phyloP scores from a whole-genome alignment of 768 basidiomycete species.

The Dentipellis sp. region DNA sequence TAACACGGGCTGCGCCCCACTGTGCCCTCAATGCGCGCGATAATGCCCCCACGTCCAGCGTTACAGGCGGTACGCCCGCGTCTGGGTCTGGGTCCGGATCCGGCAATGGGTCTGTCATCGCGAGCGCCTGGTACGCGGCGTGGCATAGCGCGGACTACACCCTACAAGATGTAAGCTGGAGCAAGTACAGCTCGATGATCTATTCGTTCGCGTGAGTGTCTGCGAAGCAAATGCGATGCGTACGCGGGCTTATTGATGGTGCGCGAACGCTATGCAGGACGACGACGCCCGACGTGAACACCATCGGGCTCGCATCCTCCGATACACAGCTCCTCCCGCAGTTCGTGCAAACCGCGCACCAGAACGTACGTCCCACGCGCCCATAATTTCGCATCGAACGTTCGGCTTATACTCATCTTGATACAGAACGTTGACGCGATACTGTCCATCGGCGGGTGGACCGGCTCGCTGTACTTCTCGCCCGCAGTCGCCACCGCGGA shows the following conservation, averaged over 20 bases:
- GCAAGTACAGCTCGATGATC: slow-evolving; percentile 54
- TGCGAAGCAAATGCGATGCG: neutral
- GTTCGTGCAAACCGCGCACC: slow-evolving; percentile 41
- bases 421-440: slow-evolving; percentile 44
- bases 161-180: slow-evolving; percentile 51
- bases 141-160: slow-evolving; percentile 48
- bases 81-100: too few species aligned
- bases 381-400: neutral
- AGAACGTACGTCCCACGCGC: slow-evolving; percentile 20
- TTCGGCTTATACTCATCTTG: neutral
- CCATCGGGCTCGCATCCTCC: slow-evolving; percentile 28
- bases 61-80: neutral
- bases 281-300: slow-evolving; percentile 25
- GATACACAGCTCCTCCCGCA: slow-evolving; percentile 41
- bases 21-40: neutral
- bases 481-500: slow-evolving; percentile 42
- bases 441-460: slow-evolving; percentile 66
- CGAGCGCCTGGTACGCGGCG: slow-evolving; percentile 58
- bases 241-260: neutral
- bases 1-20: slow-evolving; percentile 2
- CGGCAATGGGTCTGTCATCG: slow-evolving; percentile 20
- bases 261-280: slow-evolving; percentile 14
- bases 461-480: slow-evolving; percentile 55
- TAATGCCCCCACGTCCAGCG: neutral
- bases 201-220: slow-evolving; percentile 56